A percentile compares a stretch with the other conserved stretches of the same genome.
Conservation (phyloP, 352 stramenopile genomes). For the Globisporangium paddicum region DNA sequence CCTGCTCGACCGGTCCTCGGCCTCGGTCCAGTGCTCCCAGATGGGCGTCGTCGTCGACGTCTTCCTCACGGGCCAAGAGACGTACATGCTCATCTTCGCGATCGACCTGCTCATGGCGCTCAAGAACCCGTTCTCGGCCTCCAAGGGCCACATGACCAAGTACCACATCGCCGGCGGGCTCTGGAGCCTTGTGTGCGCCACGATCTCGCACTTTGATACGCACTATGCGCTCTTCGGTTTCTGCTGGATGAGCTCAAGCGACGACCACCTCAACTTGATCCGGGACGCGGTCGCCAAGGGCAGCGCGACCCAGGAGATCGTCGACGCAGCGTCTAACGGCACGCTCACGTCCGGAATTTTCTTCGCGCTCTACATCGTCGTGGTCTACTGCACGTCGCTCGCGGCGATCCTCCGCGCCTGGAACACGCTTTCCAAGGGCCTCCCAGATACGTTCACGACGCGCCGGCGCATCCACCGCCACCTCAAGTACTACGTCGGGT, state of each 20-base stretch:
- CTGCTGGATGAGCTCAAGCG: conserved; percentile 69
- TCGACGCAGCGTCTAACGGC: conserved; percentile 20
- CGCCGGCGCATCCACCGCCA: conserved; percentile 73
- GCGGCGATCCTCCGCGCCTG: conserved; percentile 71
- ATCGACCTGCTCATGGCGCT: conserved; percentile 78
- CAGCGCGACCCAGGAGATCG: not conserved
- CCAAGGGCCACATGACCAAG: conserved; percentile 74
- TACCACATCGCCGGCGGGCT: conserved; percentile 73
- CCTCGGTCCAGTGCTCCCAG: conserved; percentile 43
- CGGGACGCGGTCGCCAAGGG: not conserved
- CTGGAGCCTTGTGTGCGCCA: conserved; percentile 62
- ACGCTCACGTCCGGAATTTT: conserved; percentile 66
- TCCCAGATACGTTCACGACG: conserved; percentile 71
- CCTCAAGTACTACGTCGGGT: conserved; percentile 87
- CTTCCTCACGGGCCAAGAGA: conserved; percentile 80
- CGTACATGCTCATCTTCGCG: conserved; percentile 87
- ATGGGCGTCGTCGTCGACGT: conserved; percentile 74
- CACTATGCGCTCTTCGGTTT: conserved; percentile 77
- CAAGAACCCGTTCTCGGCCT: conserved; percentile 85
- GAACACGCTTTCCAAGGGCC: conserved; percentile 75
- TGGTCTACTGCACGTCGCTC: conserved; percentile 76
- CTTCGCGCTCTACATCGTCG: conserved; percentile 78
- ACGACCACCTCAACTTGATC: conserved; percentile 27
- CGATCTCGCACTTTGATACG: conserved; percentile 75
- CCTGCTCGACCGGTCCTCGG: conserved; percentile 44